phyloP scores from a whole-genome alignment of 2,329 filamentous ascomycete species.

The Orbilia javanica region DNA sequence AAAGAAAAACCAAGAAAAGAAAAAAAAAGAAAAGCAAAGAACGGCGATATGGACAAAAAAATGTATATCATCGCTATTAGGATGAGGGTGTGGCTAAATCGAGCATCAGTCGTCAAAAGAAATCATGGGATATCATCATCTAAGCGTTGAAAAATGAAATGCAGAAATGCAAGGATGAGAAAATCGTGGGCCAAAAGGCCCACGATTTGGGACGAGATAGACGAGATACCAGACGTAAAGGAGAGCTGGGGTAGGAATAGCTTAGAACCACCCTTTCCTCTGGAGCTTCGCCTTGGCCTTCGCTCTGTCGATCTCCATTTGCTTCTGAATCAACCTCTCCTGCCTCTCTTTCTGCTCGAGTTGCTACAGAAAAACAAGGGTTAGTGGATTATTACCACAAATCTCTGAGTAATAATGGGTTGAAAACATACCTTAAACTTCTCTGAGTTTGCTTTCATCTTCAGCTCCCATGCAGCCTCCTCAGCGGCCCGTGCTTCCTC shows the following conservation, averaged over 20 bases:
- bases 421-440: constrained; percentile 49
- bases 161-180: not conserved
- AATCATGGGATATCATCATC: constrained; percentile 45
- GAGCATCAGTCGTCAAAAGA: constrained; percentile 19
- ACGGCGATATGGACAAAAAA: not conserved
- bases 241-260: not conserved
- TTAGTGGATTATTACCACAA: constrained; percentile 16
- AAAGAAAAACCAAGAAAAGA: not conserved
- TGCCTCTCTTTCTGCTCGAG: constrained; percentile 34
- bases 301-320: constrained; percentile 38
- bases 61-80: not conserved
- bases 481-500: constrained; percentile 49
- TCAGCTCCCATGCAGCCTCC: constrained; percentile 51
- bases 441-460: constrained; percentile 52
- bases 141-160: constrained; percentile 11
- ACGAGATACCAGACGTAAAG: not conserved
- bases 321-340: constrained; percentile 36
- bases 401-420: not conserved
- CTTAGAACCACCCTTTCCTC: constrained; percentile 53
- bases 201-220: not conserved
- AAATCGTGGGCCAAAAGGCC: not conserved
- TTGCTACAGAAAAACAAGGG: constrained; percentile 7
- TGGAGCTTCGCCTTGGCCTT: constrained; percentile 50
- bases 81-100: constrained; percentile 31
- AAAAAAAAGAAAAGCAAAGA: too few relatives aligned